Conservation (phyloP, 2,329 filamentous ascomycete genomes). For the Diplodia sapinea region DNA sequence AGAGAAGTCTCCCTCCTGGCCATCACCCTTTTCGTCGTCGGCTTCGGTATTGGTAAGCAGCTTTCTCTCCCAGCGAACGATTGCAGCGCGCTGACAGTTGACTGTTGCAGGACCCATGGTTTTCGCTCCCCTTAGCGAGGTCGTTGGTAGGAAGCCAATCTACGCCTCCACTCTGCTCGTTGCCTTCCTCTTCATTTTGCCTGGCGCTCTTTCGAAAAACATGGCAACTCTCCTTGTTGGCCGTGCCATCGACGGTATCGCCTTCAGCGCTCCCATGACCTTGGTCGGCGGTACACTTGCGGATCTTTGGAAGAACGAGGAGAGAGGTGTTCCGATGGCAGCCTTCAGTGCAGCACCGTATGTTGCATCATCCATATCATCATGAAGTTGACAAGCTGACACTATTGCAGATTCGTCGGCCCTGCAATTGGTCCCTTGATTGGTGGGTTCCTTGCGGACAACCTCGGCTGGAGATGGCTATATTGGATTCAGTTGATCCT, state of each 20-base stretch:
- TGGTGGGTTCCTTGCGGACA: constrained; percentile 76
- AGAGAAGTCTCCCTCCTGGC: constrained; percentile 74
- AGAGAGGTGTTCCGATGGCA: constrained; percentile 85
- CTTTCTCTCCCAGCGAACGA: neutral
- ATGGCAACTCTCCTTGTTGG: constrained; percentile 77
- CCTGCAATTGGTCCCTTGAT: constrained; percentile 70
- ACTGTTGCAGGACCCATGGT: constrained; percentile 68
- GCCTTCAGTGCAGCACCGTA: constrained; percentile 77
- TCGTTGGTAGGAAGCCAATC: constrained; percentile 73
- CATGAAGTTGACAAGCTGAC: neutral
- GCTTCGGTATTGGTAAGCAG: constrained; percentile 72
- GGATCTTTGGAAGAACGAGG: constrained; percentile 83
- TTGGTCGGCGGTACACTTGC: constrained; percentile 82
- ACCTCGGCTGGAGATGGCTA: constrained; percentile 77
- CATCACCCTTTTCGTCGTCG: constrained; percentile 79
- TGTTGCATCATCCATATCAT: neutral
- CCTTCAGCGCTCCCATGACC: constrained; percentile 86
- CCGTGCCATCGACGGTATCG: constrained; percentile 79
- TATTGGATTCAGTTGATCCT: constrained; percentile 89
- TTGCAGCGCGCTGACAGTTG: neutral
- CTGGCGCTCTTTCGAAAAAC: constrained; percentile 77
- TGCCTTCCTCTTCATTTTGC: constrained; percentile 80
- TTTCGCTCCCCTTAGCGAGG: constrained; percentile 79
- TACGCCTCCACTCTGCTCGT: constrained; percentile 72
- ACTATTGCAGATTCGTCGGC: constrained; percentile 66